Evolutionary conservation across 306 rosid genomes (phyloP), one percentile per base, ranked within the genome.

Genomic region (Argentina anserina): DNA sequence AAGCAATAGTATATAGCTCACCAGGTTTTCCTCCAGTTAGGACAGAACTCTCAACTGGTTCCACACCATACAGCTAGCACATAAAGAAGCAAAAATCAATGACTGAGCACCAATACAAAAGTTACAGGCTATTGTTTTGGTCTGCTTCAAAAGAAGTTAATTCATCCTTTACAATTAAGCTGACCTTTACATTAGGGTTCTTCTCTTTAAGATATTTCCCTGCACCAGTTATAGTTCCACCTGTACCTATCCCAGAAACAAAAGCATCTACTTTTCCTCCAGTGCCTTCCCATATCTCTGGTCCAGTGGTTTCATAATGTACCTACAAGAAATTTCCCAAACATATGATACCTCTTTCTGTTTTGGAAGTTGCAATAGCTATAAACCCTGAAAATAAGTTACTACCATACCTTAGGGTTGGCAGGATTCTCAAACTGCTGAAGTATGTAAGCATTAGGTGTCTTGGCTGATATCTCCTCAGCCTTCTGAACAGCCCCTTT

Each of bases 11-110:
- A 41, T 65, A 31, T 15, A 70, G 67, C 90, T 80, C 79, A 91
- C 96, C 96, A 55, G 93, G 96, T 76, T 91, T 89, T 74, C 97
- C 97, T 12, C 97, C 97, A 31, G 96, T 84, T 50, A 91, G 90
- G 78, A 89, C 93, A 9, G 88, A 81, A 77, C 93, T 91, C 79
- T 91, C 97, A 65, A 76, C 77, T 29, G 97, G 97, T 79, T 91
- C 97, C 67, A 91, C 86, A 7, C 93, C 96, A 83, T 76, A 72
- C 75, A 91, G 75, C 97, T 87, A 68, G 71, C 60, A 80, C n/a
- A 13, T 14, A 81, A 65, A 70, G 61, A 29, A 45, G 65, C 50
- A 76, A 50, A 60, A 70, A 1, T 21, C 72, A 59, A n/a, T 23
- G 72, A 74, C 4, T 14, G 70, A 77, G 50, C 42, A 40, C 50